Percentiles rank a stretch among this genome's conserved stretches.
Conservation (phyloP, 2,329 filamentous ascomycete species). For the Penicillium capsulatum region DNA sequence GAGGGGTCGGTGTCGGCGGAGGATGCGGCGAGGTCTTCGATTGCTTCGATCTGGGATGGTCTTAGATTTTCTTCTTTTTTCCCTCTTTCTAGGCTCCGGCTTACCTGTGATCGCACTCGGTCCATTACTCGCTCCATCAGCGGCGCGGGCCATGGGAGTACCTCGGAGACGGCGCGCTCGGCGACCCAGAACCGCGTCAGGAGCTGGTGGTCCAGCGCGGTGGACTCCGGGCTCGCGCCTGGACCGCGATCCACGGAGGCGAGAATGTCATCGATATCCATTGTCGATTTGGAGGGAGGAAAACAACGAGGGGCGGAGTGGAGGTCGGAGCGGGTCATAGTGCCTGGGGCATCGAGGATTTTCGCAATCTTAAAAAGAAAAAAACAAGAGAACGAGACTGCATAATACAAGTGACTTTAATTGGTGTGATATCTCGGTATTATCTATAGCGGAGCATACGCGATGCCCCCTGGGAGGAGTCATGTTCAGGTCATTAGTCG, state of each 20-base stretch:
- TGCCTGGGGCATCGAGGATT: constrained; percentile 36
- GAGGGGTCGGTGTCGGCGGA: constrained; percentile 38
- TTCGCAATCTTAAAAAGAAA: too few relatives aligned
- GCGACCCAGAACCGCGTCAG: constrained; percentile 91
- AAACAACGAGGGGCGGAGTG: constrained; percentile 27
- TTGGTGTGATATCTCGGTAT: too few relatives aligned
- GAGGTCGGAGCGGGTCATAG: constrained; percentile 19
- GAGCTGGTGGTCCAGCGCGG: constrained; percentile 69
- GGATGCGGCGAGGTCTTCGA: constrained; percentile 56
- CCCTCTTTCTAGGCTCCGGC: not conserved
- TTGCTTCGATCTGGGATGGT: constrained; percentile 52
- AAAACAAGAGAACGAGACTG: too few relatives aligned
- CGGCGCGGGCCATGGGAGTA: constrained; percentile 72
- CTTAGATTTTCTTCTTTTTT: not conserved
- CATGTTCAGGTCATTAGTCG: too few relatives aligned
- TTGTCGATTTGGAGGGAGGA: constrained; percentile 36
- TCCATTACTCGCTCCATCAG: constrained; percentile 79
- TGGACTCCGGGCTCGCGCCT: constrained; percentile 35
- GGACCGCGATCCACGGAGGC: constrained; percentile 64
- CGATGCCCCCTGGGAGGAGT: too few relatives aligned
- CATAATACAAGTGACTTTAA: too few relatives aligned
- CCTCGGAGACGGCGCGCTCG: constrained; percentile 81
- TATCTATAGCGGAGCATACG: too few relatives aligned
- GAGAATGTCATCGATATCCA: constrained; percentile 79
- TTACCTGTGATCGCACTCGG: constrained; percentile 60